A percentile compares a stretch with the other conserved stretches of the same genome.
Conservation (phyloP, 805 yeast genomes). For the Candida quercuum region DNA sequence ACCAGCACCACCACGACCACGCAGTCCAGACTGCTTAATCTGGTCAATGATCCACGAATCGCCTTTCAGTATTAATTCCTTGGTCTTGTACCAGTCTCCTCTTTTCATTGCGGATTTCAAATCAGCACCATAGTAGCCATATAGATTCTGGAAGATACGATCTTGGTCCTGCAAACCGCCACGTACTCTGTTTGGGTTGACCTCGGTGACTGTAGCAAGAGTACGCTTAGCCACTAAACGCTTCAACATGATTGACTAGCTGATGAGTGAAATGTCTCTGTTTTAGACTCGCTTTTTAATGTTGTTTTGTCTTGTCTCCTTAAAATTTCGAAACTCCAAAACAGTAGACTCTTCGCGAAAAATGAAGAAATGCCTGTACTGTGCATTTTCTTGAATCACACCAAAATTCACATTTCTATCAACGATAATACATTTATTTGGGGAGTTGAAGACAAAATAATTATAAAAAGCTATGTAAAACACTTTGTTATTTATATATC, state of each 20-base stretch:
- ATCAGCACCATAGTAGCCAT: slow-evolving; percentile 71
- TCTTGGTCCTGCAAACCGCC: slow-evolving; percentile 82
- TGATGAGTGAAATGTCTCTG: too few relatives aligned
- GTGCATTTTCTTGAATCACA: too few relatives aligned
- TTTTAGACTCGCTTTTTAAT: too few relatives aligned
- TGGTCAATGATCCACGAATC: slow-evolving; percentile 88
- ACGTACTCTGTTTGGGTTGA: slow-evolving; percentile 46
- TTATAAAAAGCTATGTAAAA: too few relatives aligned
- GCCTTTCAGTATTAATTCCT: slow-evolving; percentile 77
- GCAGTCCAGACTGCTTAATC: slow-evolving; percentile 75
- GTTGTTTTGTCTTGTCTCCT: too few relatives aligned
- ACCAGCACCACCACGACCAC: slow-evolving; percentile 95
- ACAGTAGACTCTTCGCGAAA: too few relatives aligned
- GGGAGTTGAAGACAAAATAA: too few relatives aligned
- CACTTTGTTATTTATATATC: too few relatives aligned
- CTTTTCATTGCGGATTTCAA: slow-evolving; percentile 66
- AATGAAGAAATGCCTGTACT: too few relatives aligned
- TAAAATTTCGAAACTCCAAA: neutral
- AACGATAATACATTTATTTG: too few relatives aligned
- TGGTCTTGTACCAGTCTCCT: slow-evolving; percentile 93
- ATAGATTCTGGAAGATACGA: slow-evolving; percentile 81
- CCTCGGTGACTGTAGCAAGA: slow-evolving; percentile 40
- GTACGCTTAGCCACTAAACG: slow-evolving; percentile 10
- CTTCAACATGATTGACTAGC: slow-evolving; percentile 6
- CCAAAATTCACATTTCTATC: neutral